Percentiles rank a stretch among this genome's conserved stretches.
phyloP scores from a whole-genome alignment of 2,329 filamentous ascomycete genomes.

The Trichoderma brevicompactum region DNA sequence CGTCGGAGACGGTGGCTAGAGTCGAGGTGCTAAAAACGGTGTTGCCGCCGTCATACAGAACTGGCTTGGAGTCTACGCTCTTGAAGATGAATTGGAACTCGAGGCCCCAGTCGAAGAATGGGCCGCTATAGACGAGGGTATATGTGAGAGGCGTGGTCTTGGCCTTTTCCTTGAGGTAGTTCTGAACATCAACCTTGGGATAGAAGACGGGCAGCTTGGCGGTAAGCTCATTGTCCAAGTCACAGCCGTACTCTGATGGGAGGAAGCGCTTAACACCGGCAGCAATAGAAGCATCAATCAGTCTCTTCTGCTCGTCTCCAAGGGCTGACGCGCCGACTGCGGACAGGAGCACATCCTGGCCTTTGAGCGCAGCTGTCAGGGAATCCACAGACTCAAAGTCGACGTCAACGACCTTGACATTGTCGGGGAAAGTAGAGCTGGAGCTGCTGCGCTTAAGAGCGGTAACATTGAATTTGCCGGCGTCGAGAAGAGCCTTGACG shows the following conservation, averaged over 20 bases:
- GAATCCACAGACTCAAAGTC: conserved; percentile 51
- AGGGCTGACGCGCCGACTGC: conserved; percentile 45
- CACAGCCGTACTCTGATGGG: conserved; percentile 59
- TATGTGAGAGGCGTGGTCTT: conserved; percentile 54
- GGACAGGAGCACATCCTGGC: conserved; percentile 60
- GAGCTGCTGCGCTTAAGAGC: conserved; percentile 49
- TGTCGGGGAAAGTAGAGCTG: conserved; percentile 39
- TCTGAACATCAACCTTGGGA: conserved; percentile 51
- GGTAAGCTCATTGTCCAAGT: conserved; percentile 42
- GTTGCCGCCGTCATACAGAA: conserved; percentile 57
- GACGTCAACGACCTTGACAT: conserved; percentile 41
- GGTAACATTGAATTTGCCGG: conserved; percentile 43
- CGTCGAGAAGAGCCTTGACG: conserved; percentile 39
- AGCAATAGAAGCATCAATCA: conserved; percentile 62
- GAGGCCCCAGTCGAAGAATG: conserved; percentile 64
- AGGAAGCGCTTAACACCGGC: conserved; percentile 66
- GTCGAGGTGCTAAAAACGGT: conserved; percentile 53
- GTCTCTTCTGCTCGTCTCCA: conserved; percentile 39
- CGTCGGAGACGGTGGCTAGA: conserved; percentile 51
- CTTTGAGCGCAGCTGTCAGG: conserved; percentile 56
- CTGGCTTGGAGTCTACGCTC: conserved; percentile 44
- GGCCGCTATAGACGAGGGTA: conserved; percentile 56
- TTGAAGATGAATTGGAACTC: conserved; percentile 50
- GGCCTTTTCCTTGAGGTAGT: conserved; percentile 48
- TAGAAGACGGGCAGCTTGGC: conserved; percentile 55